Base-by-base conservation (phyloP, 2,329 filamentous ascomycete species). In the Lasiodiplodia gonubiensis region DNA sequence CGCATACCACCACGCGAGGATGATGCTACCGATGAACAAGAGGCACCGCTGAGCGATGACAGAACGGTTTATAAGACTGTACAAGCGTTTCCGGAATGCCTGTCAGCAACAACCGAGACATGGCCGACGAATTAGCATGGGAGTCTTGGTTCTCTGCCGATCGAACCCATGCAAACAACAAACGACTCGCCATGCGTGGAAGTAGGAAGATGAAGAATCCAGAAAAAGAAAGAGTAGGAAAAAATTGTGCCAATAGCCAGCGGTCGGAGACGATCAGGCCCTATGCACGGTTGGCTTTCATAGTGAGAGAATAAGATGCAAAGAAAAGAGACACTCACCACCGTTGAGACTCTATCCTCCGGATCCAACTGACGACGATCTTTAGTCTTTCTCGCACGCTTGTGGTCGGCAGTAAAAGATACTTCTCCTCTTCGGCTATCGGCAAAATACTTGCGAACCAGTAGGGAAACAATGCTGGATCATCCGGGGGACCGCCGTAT, bases 381-480 rank as follows among this genome's bases (percentile, higher is more conserved):
- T 97, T 96, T 66, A 97, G 79, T 67, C 94, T 84, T 74, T 93
- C 89, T 68, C 94, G 85, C 4, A 97, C 92, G 71, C 91, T 94
- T 3, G 85, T 89, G 5, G 90, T 91, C 14, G 84, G 84, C 16
- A 97, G 80, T 23, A 97, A 80, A 14, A 86, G 84, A 71, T 97
- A 96, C 76, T 94, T 96, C 73, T 95, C 90, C 33, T 88, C 82
- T 30, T 95, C 91, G 16, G 86, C 85, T 46, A 95, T 88, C 0
- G 93, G 93, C 14, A 97, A 79, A 23, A 95, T 89, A 74, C 88
- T 92, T 11, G 91, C 93, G 71, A 97, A 90, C 94, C 94, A 97
- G 85, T 93, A 97, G 0, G 93, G 92, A 71, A 97, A 95, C 1
- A 88, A 77, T 3, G 89, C 89, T 0, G 92, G 89, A 73, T 97